These are phyloP conservation scores for Rhizopogon vesiculosus DNA, from an alignment of 768 basidiomycete species.

Conservation along the genomic window DNA sequence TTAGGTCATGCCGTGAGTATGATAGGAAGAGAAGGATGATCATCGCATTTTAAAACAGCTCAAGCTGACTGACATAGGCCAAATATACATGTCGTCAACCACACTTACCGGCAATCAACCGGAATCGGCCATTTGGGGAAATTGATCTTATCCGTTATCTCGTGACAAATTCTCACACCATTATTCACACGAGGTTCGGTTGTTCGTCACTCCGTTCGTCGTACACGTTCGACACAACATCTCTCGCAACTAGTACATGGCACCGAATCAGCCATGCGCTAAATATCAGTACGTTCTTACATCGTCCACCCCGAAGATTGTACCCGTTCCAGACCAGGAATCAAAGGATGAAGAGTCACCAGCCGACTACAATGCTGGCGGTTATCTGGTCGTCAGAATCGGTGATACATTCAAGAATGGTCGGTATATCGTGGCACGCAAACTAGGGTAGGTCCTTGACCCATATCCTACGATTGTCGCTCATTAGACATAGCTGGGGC, in stretches of 20 bases:
- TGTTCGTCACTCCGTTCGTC: background rate
- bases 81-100: no score
- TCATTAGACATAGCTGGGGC: constrained; percentile 63
- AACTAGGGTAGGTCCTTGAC: constrained; percentile 64
- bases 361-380: constrained; percentile 79
- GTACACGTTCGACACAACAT: constrained; percentile 3
- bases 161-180: background rate
- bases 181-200: background rate
- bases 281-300: constrained; percentile 78
- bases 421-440: constrained; percentile 82
- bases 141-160: background rate
- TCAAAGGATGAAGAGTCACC: constrained; percentile 79
- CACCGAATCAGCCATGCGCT: constrained; percentile 59
- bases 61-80: no score
- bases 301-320: constrained; percentile 59
- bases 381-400: constrained; percentile 78
- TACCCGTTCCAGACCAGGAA: constrained; percentile 60
- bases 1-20: background rate
- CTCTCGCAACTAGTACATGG: constrained; percentile 39
- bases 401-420: constrained; percentile 80
- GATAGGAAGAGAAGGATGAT: background rate
- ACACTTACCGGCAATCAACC: no score
- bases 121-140: no score
- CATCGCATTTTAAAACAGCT: no score
- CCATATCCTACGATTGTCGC: background rate